A percentile compares a stretch with the other conserved stretches of the same genome.
Evolutionary conservation across 23 red algal species (phyloP).

Genomic region (Cyanidium caldarium): DNA sequence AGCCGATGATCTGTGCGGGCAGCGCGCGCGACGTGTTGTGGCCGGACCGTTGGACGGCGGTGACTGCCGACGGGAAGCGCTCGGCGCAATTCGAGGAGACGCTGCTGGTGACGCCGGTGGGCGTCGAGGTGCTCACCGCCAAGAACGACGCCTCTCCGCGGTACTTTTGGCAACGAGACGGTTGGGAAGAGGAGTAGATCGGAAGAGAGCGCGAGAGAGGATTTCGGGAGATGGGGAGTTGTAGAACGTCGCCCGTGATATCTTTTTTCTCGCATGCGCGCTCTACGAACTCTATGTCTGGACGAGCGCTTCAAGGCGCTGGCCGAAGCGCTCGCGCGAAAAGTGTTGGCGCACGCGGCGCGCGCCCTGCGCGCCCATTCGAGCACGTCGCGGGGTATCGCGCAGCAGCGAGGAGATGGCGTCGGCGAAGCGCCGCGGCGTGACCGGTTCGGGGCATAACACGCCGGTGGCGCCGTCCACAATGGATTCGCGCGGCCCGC

Average conservation of each 20-base stretch:
- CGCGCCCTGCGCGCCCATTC: neutral
- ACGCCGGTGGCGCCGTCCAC: slow-evolving; percentile 57
- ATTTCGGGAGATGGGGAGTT: too few relatives aligned
- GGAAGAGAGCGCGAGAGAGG: too few relatives aligned
- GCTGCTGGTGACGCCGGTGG: slow-evolving; percentile 47
- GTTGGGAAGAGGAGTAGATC: neutral
- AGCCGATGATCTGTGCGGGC: slow-evolving; percentile 76
- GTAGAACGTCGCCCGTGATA: too few relatives aligned
- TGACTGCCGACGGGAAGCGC: slow-evolving; percentile 53
- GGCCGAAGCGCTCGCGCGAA: neutral
- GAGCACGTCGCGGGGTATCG: neutral
- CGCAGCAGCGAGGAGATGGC: neutral
- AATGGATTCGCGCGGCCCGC: slow-evolving; percentile 69
- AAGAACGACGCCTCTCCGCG: slow-evolving; percentile 33
- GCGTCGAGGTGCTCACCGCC: slow-evolving; percentile 70
- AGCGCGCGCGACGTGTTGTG: slow-evolving; percentile 55
- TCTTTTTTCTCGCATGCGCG: too few relatives aligned
- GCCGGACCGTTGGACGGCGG: slow-evolving; percentile 93
- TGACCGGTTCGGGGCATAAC: slow-evolving; percentile 28
- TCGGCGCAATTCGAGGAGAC: slow-evolving; percentile 92
- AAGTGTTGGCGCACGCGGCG: neutral
- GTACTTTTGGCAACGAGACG: slow-evolving; percentile 53
- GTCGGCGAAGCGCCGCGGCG: neutral
- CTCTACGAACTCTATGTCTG: too few relatives aligned
- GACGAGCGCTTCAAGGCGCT: neutral